These are phyloP conservation scores for Melanomma pulvis-pyrius DNA, from an alignment of 495 filamentous ascomycete species.

Conservation along the genomic window DNA sequence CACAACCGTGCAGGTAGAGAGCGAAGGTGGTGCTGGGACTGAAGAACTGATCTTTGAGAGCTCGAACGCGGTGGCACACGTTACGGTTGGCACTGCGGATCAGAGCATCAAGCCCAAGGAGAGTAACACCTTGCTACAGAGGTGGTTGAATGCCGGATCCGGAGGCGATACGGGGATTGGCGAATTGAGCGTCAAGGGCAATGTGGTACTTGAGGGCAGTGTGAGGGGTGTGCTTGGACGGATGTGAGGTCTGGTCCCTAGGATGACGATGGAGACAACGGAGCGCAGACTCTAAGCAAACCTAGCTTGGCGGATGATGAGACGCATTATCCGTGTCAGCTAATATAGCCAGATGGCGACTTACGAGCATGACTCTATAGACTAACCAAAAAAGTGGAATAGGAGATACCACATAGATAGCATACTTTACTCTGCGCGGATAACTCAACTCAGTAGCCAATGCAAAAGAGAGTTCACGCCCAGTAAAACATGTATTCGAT, in stretches of 20 bases:
- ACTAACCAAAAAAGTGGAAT: too few species aligned
- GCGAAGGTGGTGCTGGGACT: conserved; percentile 39
- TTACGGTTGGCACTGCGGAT: conserved; percentile 82
- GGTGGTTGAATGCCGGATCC: conserved; percentile 64
- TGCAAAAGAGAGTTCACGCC: too few species aligned
- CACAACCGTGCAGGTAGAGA: conserved; percentile 19
- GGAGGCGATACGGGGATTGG: conserved; percentile 52
- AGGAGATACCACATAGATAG: too few species aligned
- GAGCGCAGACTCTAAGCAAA: too few species aligned
- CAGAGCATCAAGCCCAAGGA: conserved; percentile 83
- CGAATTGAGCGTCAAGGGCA: conserved; percentile 45
- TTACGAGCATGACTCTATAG: too few species aligned
- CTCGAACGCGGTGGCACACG: conserved; percentile 77
- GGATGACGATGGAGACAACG: neutral
- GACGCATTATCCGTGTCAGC: too few species aligned
- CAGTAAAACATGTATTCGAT: too few species aligned
- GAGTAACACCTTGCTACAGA: conserved; percentile 78
- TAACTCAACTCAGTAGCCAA: too few species aligned
- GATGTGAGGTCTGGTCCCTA: conserved; percentile 7
- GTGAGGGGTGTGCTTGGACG: conserved; percentile 44
- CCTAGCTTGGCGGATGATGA: too few species aligned
- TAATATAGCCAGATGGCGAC: too few species aligned
- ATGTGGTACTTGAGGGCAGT: conserved; percentile 47
- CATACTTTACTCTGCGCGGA: too few species aligned
- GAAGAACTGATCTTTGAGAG: conserved; percentile 62